Evolutionary conservation across 345 rosid genomes (phyloP).

Genomic region (Erodium maritimum): DNA sequence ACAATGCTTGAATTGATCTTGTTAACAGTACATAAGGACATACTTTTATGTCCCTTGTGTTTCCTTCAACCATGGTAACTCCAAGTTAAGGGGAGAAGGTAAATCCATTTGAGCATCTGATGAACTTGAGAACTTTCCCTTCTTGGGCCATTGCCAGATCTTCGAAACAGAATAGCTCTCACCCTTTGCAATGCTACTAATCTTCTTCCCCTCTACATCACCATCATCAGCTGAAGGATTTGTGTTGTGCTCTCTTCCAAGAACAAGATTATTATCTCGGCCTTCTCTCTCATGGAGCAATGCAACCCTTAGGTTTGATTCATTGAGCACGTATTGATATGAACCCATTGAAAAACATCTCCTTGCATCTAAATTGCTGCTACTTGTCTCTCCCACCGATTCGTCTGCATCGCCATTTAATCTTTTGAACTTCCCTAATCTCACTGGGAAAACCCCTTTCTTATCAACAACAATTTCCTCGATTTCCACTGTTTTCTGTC

Average conservation of each 20-base stretch:
- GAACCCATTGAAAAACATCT: slow-evolving; percentile 88
- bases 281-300: slow-evolving; percentile 20
- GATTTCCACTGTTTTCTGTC: slow-evolving; percentile 41
- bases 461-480: slow-evolving; percentile 47
- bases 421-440: slow-evolving; percentile 67
- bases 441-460: slow-evolving; percentile 57
- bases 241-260: slow-evolving; percentile 20
- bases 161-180: slow-evolving; percentile 79
- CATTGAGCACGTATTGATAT: slow-evolving; percentile 61
- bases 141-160: slow-evolving; percentile 87
- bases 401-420: slow-evolving; percentile 25
- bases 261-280: slow-evolving; percentile 13
- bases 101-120: slow-evolving; percentile 30
- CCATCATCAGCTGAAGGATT: slow-evolving; percentile 21
- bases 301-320: slow-evolving; percentile 52
- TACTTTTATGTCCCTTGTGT: slow-evolving; percentile 33
- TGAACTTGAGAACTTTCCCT: slow-evolving; percentile 39
- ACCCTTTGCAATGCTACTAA: slow-evolving; percentile 48
- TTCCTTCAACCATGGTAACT: slow-evolving; percentile 55
- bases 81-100: slow-evolving; percentile 50
- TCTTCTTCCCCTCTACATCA: slow-evolving; percentile 46
- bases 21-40: slow-evolving; percentile 8
- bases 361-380: slow-evolving; percentile 70
- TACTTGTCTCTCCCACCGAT: slow-evolving; percentile 68
- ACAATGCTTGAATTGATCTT: slow-evolving; percentile 9